Base-by-base conservation (phyloP, 139 green algal genomes). In the Axilococcus clingmanii region DNA sequence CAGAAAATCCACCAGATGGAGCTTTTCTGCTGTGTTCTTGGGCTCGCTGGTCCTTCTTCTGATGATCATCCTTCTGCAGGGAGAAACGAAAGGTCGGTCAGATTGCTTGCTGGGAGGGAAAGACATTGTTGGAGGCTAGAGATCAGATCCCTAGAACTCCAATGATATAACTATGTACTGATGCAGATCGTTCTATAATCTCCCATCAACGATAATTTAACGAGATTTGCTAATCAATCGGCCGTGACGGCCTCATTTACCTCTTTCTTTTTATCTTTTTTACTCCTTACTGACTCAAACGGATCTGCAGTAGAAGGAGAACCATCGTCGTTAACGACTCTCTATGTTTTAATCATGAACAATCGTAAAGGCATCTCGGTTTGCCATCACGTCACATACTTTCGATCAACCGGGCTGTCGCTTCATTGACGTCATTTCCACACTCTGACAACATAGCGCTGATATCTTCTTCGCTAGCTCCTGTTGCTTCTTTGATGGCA, bases 341-440 rank as follows among this genome's bases (percentile, higher is more conserved):
- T n/a, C 12, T 38, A 9, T 12, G 12, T 38, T 38, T 38, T 38
- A 12, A 9, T 12, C n/a, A 38, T n/a, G 30, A 34, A 14, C 29
- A 40, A 32, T 7, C 16, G 9, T 37, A 48, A 34, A 33, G 19
- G 14, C 12, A 48, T n/a, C 22, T 9, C 23, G n/a, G 40, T n/a
- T 29, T 15, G 29, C 29, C 40, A 22, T 33, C 15, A 20, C 17
- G 7, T 27, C 28, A 55, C 71, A 58, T 44, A 79, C 71, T 74
- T 35, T 79, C 71, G 30, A 79, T 79, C 3, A 79, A 58, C 33
- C 67, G 32, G 31, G 31, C 52, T 3, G 68, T 77, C 24, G 71
- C 63, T 45, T 77, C 71, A 32, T 79, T 79, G 28, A 68, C 62
- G 30, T 79, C 71, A 37, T 65, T 59, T n/a, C 69, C 73, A 60